phyloP scores from a whole-genome alignment of 345 rosid species.

The Brassica cretica region DNA sequence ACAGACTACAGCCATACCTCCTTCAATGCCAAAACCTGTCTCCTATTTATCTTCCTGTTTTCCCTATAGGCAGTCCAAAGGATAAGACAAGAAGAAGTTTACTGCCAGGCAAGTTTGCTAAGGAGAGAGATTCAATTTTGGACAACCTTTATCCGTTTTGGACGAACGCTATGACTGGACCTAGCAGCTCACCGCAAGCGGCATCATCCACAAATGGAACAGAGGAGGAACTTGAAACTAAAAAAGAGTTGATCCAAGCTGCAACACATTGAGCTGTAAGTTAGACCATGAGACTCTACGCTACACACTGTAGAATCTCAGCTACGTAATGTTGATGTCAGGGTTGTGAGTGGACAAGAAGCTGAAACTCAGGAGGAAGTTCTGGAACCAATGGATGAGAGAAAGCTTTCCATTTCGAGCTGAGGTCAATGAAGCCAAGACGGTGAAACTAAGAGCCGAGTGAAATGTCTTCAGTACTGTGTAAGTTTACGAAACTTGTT shows the following conservation, averaged over 20 bases:
- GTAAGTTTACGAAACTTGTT: conserved; percentile 52
- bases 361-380: conserved; percentile 32
- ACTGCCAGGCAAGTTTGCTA: conserved; percentile 45
- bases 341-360: conserved; percentile 36
- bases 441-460: conserved; percentile 40
- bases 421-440: conserved; percentile 43
- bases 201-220: conserved; percentile 55
- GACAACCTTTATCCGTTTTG: conserved; percentile 42
- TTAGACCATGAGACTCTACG: conserved; percentile 51
- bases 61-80: conserved; percentile 60
- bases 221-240: conserved; percentile 62
- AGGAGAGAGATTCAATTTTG: conserved; percentile 44
- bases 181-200: conserved; percentile 41
- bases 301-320: conserved; percentile 44
- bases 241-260: conserved; percentile 68
- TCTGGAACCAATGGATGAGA: conserved; percentile 31
- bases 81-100: conserved; percentile 65
- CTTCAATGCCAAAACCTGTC: conserved; percentile 67
- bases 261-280: conserved; percentile 43
- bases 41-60: conserved; percentile 81
- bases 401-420: conserved; percentile 4
- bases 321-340: conserved; percentile 39
- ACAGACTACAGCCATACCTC: conserved; percentile 57
- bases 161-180: conserved; percentile 40
- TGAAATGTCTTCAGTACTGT: conserved; percentile 52